phyloP scores from a whole-genome alignment of 495 filamentous ascomycete genomes.

The Beverwykella pulmonaria region DNA sequence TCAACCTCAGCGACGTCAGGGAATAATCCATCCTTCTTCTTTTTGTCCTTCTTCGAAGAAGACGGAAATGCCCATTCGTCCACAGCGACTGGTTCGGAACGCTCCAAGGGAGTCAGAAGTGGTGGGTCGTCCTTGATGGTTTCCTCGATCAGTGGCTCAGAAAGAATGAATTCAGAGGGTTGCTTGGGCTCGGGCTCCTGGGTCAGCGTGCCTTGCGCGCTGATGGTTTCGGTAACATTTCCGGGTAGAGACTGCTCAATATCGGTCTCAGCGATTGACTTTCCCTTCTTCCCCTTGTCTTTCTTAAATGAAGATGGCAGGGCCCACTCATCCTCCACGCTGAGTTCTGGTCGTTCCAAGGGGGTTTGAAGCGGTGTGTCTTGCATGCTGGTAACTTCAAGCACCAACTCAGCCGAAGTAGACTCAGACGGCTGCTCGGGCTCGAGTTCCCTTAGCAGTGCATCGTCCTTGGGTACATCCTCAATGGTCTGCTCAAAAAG shows the following conservation, averaged over 20 bases:
- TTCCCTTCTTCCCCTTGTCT: not conserved
- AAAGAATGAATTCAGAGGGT: too few relatives aligned
- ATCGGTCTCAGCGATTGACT: too few relatives aligned
- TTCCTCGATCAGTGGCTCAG: too few relatives aligned
- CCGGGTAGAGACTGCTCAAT: too few relatives aligned
- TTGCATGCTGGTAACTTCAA: not conserved
- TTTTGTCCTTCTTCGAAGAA: constrained; percentile 5
- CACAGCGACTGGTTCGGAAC: not conserved
- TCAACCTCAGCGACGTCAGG: not conserved
- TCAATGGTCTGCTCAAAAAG: too few relatives aligned
- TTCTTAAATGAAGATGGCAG: not conserved
- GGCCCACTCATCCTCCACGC: constrained; percentile 7
- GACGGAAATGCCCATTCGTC: not conserved
- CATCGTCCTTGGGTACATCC: too few relatives aligned
- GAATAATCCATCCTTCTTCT: constrained; percentile 3
- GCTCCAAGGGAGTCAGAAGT: not conserved
- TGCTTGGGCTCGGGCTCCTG: too few relatives aligned
- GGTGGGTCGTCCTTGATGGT: not conserved
- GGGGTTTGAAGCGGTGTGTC: not conserved
- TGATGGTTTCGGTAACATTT: too few relatives aligned
- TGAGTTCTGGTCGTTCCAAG: not conserved
- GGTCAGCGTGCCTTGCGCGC: too few relatives aligned
- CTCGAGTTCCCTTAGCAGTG: not conserved
- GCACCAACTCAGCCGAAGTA: not conserved
- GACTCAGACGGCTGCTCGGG: not conserved